These are phyloP conservation scores for Aspergillus bridgeri DNA, from an alignment of 495 filamentous ascomycete genomes.

Conservation along the genomic window DNA sequence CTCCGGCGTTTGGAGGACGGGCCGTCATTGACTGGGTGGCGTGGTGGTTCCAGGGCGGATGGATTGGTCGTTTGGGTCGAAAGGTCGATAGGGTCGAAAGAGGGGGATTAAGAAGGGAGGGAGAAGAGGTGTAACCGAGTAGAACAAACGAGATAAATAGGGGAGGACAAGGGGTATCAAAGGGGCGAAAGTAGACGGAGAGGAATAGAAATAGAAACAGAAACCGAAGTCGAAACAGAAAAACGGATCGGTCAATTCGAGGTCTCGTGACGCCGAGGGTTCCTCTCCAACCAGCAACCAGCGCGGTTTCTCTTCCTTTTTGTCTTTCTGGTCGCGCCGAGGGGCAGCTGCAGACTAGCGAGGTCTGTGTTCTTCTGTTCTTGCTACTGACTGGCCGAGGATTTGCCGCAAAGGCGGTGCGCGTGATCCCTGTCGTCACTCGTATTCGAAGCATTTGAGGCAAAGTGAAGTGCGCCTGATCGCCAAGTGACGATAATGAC, in stretches of 20 bases:
- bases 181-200: not conserved
- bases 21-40: slow-evolving; percentile 33
- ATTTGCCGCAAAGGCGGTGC: not conserved
- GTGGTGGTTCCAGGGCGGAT: slow-evolving; percentile 18
- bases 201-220: not conserved
- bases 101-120: not conserved
- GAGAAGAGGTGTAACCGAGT: no score
- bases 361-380: not conserved
- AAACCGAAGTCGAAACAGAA: not conserved
- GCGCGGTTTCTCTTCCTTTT: not conserved
- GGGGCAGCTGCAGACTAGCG: not conserved
- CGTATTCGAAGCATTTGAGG: no score
- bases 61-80: not conserved
- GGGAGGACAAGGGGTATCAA: not conserved
- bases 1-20: slow-evolving; percentile 42
- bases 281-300: not conserved
- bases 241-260: not conserved
- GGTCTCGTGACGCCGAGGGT: not conserved
- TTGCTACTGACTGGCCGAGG: not conserved
- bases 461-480: no score
- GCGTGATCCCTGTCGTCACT: no score
- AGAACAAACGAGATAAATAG: not conserved
- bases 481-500: no score
- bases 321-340: not conserved
- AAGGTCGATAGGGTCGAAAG: not conserved